Conservation (phyloP, 2,329 filamentous ascomycete genomes). For the Fusarium sp. region DNA sequence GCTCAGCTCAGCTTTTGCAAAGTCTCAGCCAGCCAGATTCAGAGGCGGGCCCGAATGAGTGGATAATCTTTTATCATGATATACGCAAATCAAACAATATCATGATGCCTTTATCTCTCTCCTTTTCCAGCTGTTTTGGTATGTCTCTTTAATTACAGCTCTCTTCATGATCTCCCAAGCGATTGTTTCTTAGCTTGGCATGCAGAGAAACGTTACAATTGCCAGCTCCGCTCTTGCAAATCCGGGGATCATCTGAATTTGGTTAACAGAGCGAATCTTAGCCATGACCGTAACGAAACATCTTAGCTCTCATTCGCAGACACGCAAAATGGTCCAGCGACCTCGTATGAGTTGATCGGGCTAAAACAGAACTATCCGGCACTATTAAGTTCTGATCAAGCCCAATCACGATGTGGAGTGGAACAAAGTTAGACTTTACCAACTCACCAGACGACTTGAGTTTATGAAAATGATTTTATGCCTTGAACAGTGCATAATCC, state of each 20-base stretch:
- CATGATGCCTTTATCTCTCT: not conserved
- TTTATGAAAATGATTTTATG: not conserved
- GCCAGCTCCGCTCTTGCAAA: not conserved
- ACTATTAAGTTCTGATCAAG: not conserved
- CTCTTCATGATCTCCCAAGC: not conserved
- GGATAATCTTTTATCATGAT: not conserved
- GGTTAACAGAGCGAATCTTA: not conserved
- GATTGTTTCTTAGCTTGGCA: not conserved
- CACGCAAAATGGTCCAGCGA: accelerated
- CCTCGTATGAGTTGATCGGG: not conserved
- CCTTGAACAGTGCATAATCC: not conserved
- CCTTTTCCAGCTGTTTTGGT: not conserved
- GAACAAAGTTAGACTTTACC: not conserved
- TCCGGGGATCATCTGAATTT: not conserved
- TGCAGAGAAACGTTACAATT: not conserved
- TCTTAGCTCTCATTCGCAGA: not conserved
- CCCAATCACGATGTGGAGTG: not conserved
- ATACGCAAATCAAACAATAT: not conserved
- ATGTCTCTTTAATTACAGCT: not conserved
- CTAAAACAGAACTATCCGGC: not conserved
- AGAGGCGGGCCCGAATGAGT: not conserved
- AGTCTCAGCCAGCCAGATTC: not conserved
- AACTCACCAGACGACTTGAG: not conserved
- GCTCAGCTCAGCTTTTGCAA: not conserved
- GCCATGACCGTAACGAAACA: not conserved